These are phyloP conservation scores for Solanum piurae DNA, from an alignment of 257 asterid genomes.

Conservation along the genomic window DNA sequence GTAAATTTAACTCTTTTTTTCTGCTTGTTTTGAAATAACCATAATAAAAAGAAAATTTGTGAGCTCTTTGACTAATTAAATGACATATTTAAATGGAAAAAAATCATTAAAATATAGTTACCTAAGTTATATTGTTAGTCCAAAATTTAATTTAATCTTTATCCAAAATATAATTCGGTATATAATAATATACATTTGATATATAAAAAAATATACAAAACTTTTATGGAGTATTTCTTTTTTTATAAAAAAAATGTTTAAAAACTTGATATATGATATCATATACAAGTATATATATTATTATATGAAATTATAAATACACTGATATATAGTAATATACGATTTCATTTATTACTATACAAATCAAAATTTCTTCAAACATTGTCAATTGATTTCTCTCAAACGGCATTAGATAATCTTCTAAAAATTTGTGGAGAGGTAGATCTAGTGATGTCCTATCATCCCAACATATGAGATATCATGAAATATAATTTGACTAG, in stretches of 20 bases:
- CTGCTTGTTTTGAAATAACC: too few relatives aligned
- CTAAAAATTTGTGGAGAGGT: background rate
- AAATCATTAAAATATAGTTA: too few relatives aligned
- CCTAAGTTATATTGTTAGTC: background rate
- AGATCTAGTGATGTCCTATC: background rate
- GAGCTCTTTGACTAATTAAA: background rate
- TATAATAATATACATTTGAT: too few relatives aligned
- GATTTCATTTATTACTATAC: background rate
- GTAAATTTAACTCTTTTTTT: too few relatives aligned
- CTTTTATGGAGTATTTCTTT: too few relatives aligned
- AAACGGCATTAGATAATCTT: background rate
- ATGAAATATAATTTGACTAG: background rate
- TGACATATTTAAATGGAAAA: too few relatives aligned
- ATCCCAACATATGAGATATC: background rate
- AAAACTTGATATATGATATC: too few relatives aligned
- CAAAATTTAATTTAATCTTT: background rate
- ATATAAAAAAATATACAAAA: background rate
- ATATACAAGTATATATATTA: too few relatives aligned
- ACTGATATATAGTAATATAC: too few relatives aligned
- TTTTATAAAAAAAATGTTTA: too few relatives aligned
- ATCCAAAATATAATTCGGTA: too few relatives aligned
- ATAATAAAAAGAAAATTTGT: background rate
- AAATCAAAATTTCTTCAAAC: background rate
- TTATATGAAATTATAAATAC: too few relatives aligned
- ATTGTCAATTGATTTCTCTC: background rate